A percentile compares a stretch with the other conserved stretches of the same genome.
These are phyloP conservation scores for Flaveria sonorensis DNA, from an alignment of 129 eudicot genomes.

Conservation along the genomic window DNA sequence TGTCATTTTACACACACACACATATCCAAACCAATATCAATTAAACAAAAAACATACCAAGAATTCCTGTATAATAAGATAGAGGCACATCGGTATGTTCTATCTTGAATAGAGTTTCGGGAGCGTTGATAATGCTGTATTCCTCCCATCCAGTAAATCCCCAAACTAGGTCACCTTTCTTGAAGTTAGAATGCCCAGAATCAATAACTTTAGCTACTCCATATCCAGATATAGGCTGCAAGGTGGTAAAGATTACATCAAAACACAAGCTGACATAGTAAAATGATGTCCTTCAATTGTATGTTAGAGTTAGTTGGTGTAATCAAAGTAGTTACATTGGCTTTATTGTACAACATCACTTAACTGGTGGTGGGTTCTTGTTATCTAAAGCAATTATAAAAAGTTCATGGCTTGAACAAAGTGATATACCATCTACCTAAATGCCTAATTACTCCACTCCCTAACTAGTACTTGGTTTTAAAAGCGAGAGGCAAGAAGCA, in stretches of 20 bases:
- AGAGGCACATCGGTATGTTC: slow-evolving; percentile 66
- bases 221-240: slow-evolving; percentile 55
- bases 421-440: background rate
- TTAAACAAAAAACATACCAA: slow-evolving; percentile 43
- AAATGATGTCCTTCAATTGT: background rate
- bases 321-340: background rate
- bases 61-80: slow-evolving; percentile 77
- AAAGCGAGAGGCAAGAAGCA: background rate
- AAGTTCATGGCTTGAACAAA: background rate
- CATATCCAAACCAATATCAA: background rate
- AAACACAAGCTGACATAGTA: slow-evolving; percentile 6
- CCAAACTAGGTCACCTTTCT: slow-evolving; percentile 65
- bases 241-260: background rate
- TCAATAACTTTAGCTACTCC: slow-evolving; percentile 70
- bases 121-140: slow-evolving; percentile 50
- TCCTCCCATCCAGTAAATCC: slow-evolving; percentile 80
- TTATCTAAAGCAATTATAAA: background rate
- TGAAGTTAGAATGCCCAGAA: slow-evolving; percentile 55
- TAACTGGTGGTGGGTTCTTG: background rate
- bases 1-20: background rate
- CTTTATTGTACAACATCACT: slow-evolving; percentile 1
- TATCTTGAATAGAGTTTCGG: slow-evolving; percentile 45
- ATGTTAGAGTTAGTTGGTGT: background rate
- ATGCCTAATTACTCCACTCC: background rate
- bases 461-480: background rate